Evolutionary conservation across 2,329 filamentous ascomycete genomes (phyloP).

Genomic region (Cladosporium sp.): DNA sequence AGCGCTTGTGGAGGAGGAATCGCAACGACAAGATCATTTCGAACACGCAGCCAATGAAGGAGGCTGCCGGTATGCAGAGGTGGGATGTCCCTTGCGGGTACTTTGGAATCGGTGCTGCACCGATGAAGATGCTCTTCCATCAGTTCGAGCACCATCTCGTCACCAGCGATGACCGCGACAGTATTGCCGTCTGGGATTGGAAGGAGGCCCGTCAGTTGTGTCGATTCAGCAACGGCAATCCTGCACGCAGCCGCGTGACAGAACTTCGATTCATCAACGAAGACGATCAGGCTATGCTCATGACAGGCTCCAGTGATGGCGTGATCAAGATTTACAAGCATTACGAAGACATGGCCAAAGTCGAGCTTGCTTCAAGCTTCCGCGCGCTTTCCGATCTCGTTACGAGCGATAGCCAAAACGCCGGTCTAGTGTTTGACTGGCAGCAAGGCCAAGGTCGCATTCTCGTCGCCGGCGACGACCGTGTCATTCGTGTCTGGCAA

Average conservation of each 20-base stretch:
- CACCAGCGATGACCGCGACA: constrained; percentile 90
- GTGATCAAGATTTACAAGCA: constrained; percentile 91
- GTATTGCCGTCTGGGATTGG: constrained; percentile 90
- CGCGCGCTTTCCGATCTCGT: constrained; percentile 91
- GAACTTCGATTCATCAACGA: constrained; percentile 98
- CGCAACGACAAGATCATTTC: constrained; percentile 90
- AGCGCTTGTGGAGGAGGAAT: constrained; percentile 86
- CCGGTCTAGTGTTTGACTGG: constrained; percentile 97
- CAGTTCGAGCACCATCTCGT: constrained; percentile 97
- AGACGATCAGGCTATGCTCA: constrained; percentile 90
- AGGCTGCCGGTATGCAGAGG: constrained; percentile 77
- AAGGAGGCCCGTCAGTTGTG: constrained; percentile 72
- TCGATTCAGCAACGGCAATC: constrained; percentile 93
- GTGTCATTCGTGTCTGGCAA: constrained; percentile 95
- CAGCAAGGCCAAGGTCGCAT: constrained; percentile 95
- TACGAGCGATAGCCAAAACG: constrained; percentile 82
- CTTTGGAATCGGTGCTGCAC: constrained; percentile 86
- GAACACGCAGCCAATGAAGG: constrained; percentile 91
- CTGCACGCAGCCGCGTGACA: constrained; percentile 84
- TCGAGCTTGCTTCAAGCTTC: constrained; percentile 88
- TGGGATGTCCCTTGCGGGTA: constrained; percentile 85
- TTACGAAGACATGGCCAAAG: constrained; percentile 75
- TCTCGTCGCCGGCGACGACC: constrained; percentile 93
- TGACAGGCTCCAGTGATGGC: constrained; percentile 94
- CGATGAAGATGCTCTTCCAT: constrained; percentile 91